Base-by-base conservation (phyloP, 2,329 filamentous ascomycete genomes). In the Fusarium irregulare region DNA sequence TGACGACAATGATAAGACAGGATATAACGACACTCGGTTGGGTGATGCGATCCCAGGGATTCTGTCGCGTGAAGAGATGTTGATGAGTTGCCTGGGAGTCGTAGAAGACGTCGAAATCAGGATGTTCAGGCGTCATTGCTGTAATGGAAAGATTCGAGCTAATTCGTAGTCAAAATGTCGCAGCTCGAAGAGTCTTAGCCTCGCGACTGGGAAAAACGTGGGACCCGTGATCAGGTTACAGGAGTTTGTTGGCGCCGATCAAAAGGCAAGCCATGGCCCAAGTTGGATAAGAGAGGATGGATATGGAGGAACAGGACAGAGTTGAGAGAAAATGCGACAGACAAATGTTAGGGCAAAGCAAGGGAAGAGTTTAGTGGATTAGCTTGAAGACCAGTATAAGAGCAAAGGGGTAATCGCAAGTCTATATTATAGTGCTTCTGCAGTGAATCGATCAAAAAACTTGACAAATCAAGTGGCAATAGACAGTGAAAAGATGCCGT, bases 21-120 rank as follows among this genome's bases (percentile, higher is more conserved):
- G 80, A 80, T 34, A 82, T 70, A 42, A 82, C 51, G 61, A 80
- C 73, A 57, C 76, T 78, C 7, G 80, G 78, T 68, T 80, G 76
- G 57, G 73, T 77, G 55, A 79, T 66, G 64, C 77, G 77, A 34
- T 79, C 78, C 74, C 75, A 74, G 51, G 77, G 34, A 47, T 60
- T 65, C 28, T 77, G 73, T 63, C 64, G 69, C 23, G 73, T 56
- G 68, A 75, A 69, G 58, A 77, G 61, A 42, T 77, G 77, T 69
- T 76, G 78, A 69, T 75, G 73, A 60, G 77, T 79, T 45, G 68
- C 71, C 61, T 76, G 77, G 69, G 77, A 76, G 75, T 80, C 76
- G 73, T 81, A 79, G 59, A 79, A 79, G 51, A 68, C 75, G 42
- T 76, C 75, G 71, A 79, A 78, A 48, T 75, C 71, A 60, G 71